Conservation (phyloP, 2,329 filamentous ascomycete species). For the Aspergillus chevalieri region DNA sequence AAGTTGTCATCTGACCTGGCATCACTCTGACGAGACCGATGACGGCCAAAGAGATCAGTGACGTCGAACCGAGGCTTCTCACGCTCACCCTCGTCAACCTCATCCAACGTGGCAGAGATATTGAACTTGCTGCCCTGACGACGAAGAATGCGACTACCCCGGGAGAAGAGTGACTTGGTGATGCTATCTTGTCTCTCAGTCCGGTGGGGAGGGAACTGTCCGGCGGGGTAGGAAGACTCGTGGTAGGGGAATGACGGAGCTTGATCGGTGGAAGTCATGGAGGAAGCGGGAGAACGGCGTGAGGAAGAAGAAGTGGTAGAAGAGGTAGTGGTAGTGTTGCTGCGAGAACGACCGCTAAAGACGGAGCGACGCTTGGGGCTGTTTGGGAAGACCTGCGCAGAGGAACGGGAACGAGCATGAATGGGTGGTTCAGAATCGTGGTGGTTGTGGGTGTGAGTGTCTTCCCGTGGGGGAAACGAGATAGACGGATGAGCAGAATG, state of each 20-base stretch:
- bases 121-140: slow-evolving; percentile 44
- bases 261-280: slow-evolving; percentile 32
- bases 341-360: slow-evolving; percentile 35
- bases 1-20: slow-evolving; percentile 38
- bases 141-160: slow-evolving; percentile 42
- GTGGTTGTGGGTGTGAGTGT: background rate
- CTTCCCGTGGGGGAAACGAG: background rate
- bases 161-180: slow-evolving; percentile 37
- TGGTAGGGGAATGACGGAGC: slow-evolving; percentile 22
- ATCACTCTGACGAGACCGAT: slow-evolving; percentile 25
- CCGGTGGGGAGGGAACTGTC: slow-evolving; percentile 15
- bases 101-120: slow-evolving; percentile 35
- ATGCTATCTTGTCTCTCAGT: slow-evolving; percentile 31
- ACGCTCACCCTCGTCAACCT: slow-evolving; percentile 33
- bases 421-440: slow-evolving; percentile 21
- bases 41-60: slow-evolving; percentile 27
- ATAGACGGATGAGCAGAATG: slow-evolving; percentile 4
- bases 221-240: slow-evolving; percentile 27
- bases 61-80: slow-evolving; percentile 29
- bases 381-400: slow-evolving; percentile 29
- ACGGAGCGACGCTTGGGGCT: slow-evolving; percentile 37
- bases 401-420: slow-evolving; percentile 30
- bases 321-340: slow-evolving; percentile 48
- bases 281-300: slow-evolving; percentile 41
- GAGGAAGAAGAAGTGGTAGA: slow-evolving; percentile 39